These are phyloP conservation scores for Podila clonocystis DNA, from an alignment of 192 early-diverging fungal genomes.

Conservation along the genomic window DNA sequence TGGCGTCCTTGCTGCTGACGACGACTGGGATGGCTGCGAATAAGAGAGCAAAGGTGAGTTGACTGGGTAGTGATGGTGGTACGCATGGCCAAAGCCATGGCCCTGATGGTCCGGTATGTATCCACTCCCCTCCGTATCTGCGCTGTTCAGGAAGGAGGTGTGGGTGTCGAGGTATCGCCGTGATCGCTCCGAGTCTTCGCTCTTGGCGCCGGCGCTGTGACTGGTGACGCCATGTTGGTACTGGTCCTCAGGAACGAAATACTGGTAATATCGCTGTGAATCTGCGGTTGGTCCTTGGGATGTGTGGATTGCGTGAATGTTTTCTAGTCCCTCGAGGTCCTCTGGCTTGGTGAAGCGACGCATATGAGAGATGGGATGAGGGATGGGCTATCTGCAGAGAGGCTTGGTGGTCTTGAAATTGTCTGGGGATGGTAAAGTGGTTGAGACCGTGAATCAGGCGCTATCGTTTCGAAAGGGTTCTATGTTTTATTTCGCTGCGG, in stretches of 20 bases:
- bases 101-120: constrained; percentile 13
- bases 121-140: constrained; percentile 30
- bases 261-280: background rate
- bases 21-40: background rate
- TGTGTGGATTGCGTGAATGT: background rate
- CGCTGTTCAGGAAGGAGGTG: constrained; percentile 29
- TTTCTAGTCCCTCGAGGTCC: background rate
- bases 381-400: too few species aligned
- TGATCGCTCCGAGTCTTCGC: background rate
- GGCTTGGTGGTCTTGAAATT: background rate
- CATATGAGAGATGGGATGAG: background rate
- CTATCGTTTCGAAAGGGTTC: too few species aligned
- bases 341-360: background rate
- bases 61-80: background rate
- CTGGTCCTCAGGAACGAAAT: background rate
- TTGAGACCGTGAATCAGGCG: background rate
- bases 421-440: background rate
- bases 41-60: background rate
- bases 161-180: constrained; percentile 22
- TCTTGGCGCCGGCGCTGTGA: background rate
- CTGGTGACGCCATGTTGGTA: background rate
- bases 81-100: background rate
- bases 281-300: background rate
- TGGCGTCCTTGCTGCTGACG: constrained; percentile 11
- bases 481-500: too few species aligned